These are phyloP conservation scores for Vanilla planifolia DNA, from an alignment of 106 monocot genomes.

Conservation along the genomic window DNA sequence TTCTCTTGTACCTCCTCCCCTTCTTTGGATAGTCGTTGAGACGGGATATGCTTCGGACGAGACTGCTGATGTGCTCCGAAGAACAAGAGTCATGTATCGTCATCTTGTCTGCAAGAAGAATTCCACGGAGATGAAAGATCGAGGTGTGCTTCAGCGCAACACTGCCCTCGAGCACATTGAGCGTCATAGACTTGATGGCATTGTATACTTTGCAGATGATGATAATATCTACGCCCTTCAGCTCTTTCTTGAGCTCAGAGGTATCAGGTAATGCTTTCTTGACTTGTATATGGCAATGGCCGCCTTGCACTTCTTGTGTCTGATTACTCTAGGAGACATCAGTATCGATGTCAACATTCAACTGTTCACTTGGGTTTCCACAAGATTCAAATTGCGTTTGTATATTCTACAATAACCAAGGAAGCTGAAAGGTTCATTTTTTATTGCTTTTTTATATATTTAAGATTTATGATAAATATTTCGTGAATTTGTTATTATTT, in stretches of 20 bases:
- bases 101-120: slow-evolving; percentile 33
- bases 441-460: too few species aligned
- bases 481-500: too few species aligned
- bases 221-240: slow-evolving; percentile 50
- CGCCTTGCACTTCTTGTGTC: not conserved
- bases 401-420: not conserved
- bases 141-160: slow-evolving; percentile 47
- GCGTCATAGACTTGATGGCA: slow-evolving; percentile 34
- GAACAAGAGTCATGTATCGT: slow-evolving; percentile 61
- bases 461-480: too few species aligned
- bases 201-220: slow-evolving; percentile 56
- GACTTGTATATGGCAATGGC: not conserved
- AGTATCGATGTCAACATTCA: not conserved
- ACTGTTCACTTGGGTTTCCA: not conserved
- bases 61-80: slow-evolving; percentile 55
- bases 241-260: slow-evolving; percentile 31
- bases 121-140: slow-evolving; percentile 19
- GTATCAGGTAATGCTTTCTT: slow-evolving; percentile 26
- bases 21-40: slow-evolving; percentile 88
- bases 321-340: not conserved
- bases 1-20: slow-evolving; percentile 43
- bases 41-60: slow-evolving; percentile 36
- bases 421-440: too few species aligned
- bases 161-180: slow-evolving; percentile 42
- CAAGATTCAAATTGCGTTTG: too few species aligned